Evolutionary conservation across 2,329 filamentous ascomycete species (phyloP).

Genomic region (Pseudogymnoascus sp.): DNA sequence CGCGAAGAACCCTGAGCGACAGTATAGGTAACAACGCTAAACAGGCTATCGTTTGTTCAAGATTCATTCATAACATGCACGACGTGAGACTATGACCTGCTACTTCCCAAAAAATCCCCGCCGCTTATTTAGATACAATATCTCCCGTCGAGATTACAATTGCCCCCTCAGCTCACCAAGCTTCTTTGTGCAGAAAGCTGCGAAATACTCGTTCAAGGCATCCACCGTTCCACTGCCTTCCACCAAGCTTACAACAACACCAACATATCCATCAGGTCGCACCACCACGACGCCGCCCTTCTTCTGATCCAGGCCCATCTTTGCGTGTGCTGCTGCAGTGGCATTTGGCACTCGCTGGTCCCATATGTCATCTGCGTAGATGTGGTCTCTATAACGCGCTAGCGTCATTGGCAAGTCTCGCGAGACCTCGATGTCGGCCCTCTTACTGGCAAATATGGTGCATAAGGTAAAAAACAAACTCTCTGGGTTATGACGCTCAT

Average conservation of each 20-base stretch:
- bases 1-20: neutral
- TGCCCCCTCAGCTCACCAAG: conserved; percentile 35
- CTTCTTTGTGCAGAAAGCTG: conserved; percentile 58
- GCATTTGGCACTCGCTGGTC: conserved; percentile 63
- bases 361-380: conserved; percentile 79
- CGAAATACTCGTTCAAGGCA: conserved; percentile 76
- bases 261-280: conserved; percentile 80
- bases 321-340: conserved; percentile 69
- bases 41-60: neutral
- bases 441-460: conserved; percentile 61
- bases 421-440: conserved; percentile 63
- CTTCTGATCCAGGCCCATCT: conserved; percentile 71
- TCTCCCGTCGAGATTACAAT: conserved; percentile 26
- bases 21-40: neutral
- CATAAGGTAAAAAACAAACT: conserved; percentile 73
- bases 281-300: conserved; percentile 75
- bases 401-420: conserved; percentile 62
- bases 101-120: neutral
- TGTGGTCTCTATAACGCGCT: conserved; percentile 67
- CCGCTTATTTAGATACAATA: neutral
- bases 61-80: neutral
- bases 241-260: conserved; percentile 62
- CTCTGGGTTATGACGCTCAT: conserved; percentile 80
- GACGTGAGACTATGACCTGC: neutral
- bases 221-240: conserved; percentile 74